A percentile compares a stretch with the other conserved stretches of the same genome.
Evolutionary conservation across 805 yeast species (phyloP).

Genomic region (Spathaspora sp.): DNA sequence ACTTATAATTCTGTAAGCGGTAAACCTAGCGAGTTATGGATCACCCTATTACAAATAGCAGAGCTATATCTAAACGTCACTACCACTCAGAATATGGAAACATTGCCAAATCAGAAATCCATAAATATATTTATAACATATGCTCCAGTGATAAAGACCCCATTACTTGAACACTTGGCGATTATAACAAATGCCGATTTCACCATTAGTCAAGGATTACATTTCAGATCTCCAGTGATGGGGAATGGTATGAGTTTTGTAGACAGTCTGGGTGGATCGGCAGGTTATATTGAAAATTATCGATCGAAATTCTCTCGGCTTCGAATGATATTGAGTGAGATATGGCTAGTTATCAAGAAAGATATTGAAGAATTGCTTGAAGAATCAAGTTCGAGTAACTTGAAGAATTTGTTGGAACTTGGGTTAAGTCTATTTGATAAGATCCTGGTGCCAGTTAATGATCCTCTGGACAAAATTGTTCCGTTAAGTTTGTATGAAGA

Average conservation of each 20-base stretch:
- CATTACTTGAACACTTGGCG: slow-evolving; percentile 64
- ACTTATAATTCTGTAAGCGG: slow-evolving; percentile 16
- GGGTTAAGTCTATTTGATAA: slow-evolving; percentile 62
- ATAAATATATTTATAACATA: slow-evolving; percentile 64
- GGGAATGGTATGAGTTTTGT: slow-evolving; percentile 65
- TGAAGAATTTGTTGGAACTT: slow-evolving; percentile 46
- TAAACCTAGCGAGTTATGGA: slow-evolving; percentile 63
- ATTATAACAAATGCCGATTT: slow-evolving; percentile 66
- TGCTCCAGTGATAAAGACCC: slow-evolving; percentile 69
- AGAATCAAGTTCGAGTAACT: slow-evolving; percentile 9
- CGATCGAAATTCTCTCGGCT: slow-evolving; percentile 59
- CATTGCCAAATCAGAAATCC: slow-evolving; percentile 38
- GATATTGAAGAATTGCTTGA: slow-evolving; percentile 34
- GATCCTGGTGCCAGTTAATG: slow-evolving; percentile 47
- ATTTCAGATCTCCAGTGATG: slow-evolving; percentile 65
- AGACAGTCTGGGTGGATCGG: slow-evolving; percentile 42
- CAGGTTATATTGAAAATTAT: slow-evolving; percentile 51
- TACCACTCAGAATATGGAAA: slow-evolving; percentile 7
- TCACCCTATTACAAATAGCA: slow-evolving; percentile 68
- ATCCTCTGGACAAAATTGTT: slow-evolving; percentile 38
- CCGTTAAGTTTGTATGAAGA: slow-evolving; percentile 28
- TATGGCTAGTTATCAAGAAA: slow-evolving; percentile 59
- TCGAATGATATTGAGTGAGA: slow-evolving; percentile 55
- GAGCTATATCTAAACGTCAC: slow-evolving; percentile 37
- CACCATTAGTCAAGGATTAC: slow-evolving; percentile 69